Percentiles rank a stretch among this genome's conserved stretches.
Conservation (phyloP, 2,329 filamentous ascomycete species). For the Talaromyces sp. region DNA sequence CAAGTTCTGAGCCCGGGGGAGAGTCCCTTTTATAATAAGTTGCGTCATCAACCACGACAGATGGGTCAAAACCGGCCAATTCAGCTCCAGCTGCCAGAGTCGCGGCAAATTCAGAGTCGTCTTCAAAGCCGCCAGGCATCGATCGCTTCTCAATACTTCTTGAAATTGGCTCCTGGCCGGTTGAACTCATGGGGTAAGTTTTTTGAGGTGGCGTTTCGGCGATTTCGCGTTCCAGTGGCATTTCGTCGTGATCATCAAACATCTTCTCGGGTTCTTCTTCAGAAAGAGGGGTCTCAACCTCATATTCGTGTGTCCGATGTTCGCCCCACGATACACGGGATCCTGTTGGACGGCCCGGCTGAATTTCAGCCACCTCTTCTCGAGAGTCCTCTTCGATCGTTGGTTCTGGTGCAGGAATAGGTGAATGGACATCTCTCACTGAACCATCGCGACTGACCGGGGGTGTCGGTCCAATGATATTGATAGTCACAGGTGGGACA, state of each 20-base stretch:
- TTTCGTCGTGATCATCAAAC: background rate
- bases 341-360: constrained; percentile 39
- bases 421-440: constrained; percentile 24
- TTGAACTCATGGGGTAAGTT: background rate
- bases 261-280: constrained; percentile 18
- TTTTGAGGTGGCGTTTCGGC: background rate
- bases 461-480: constrained; percentile 54
- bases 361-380: constrained; percentile 23
- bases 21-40: constrained; percentile 59
- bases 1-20: constrained; percentile 55
- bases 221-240: constrained; percentile 11
- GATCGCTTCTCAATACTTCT: background rate
- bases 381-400: constrained; percentile 19
- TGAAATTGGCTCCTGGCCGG: background rate
- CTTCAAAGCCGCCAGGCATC: constrained; percentile 52
- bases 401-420: constrained; percentile 30
- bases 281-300: constrained; percentile 52
- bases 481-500: constrained; percentile 48
- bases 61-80: constrained; percentile 64
- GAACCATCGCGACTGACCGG: constrained; percentile 43
- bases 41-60: constrained; percentile 63
- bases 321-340: constrained; percentile 62
- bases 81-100: constrained; percentile 62
- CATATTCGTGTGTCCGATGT: constrained; percentile 59
- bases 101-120: constrained; percentile 65